Evolutionary conservation across 176 grass and related monocot species (phyloP).

Genomic region (Ensete ventricosum): DNA sequence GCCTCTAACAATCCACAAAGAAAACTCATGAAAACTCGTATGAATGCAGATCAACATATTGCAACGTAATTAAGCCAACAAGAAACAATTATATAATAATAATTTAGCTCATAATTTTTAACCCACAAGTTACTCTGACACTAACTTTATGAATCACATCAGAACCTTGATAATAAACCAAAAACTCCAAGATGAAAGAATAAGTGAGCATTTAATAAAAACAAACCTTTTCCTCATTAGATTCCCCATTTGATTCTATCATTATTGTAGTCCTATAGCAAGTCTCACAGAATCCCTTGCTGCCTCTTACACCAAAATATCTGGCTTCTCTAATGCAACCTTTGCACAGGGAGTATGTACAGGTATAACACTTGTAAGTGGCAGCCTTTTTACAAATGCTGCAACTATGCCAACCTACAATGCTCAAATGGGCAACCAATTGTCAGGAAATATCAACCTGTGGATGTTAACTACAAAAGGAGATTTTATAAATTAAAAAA

Average conservation of each 20-base stretch:
- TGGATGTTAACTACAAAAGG: background rate
- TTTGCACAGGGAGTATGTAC: constrained; percentile 87
- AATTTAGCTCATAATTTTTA: no score
- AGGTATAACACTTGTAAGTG: constrained; percentile 89
- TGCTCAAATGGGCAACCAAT: background rate
- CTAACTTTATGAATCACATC: background rate
- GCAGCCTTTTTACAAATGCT: constrained; percentile 78
- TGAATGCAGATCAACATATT: no score
- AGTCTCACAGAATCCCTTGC: constrained; percentile 91
- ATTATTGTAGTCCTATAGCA: constrained; percentile 70
- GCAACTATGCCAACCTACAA: constrained; percentile 96
- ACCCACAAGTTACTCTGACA: no score
- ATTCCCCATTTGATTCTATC: constrained; percentile 66
- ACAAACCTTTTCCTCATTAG: constrained; percentile 48
- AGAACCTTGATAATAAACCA: background rate
- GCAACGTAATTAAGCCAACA: no score
- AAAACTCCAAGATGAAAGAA: constrained; percentile 16
- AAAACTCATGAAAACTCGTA: no score
- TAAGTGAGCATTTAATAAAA: background rate
- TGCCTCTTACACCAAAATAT: constrained; percentile 84
- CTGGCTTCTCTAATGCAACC: constrained; percentile 53
- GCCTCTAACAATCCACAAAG: no score
- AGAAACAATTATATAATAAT: no score
- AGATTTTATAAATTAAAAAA: background rate
- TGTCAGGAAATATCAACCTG: background rate